Base-by-base conservation (phyloP, 345 rosid species). In the Eucalyptus shirleyi region DNA sequence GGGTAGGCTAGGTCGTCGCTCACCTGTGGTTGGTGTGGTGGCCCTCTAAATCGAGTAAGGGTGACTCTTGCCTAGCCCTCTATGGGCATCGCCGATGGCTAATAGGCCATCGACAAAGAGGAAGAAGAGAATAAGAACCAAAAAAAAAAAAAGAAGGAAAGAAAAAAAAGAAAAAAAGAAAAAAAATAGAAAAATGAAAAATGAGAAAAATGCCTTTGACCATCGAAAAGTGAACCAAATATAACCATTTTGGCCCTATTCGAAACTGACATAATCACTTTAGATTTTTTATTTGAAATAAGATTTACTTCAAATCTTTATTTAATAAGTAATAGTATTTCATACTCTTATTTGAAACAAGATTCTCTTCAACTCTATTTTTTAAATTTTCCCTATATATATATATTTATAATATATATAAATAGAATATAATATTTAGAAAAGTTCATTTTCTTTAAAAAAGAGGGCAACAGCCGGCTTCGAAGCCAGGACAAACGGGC, bases 231-330 rank as follows among this genome's bases (percentile, higher is more conserved):
- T 19, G 47, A 44, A 44, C 10, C 9, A 7, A 51, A 7, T 1
- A 53, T 53, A 53, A 53, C 0, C 0, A 53, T 4, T 53, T 51
- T 51, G 4, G 21, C 4, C 0, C 0, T 53, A 8, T 53, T 53
- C 0, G 5, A 21, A 19, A 53, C 0, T 1, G 1, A 21, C 0
- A 19, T 19, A 8, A 53, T 0, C 0, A 19, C 0, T 21, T 53
- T 2, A 1, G 4, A 0, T 4, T 8, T 7, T 8, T 53, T 53
- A 8, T 53, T 21, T 3, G 1, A 53, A 51, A 17, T 3, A 51
- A 51, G 23, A 51, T 51, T 0, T 2, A 51, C 1, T 18, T 18
- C 9, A 51, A 51, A 51, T 51, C 9, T 18, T 51, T 51, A 51
- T 51, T 51, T 18, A 51, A 17, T 4, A 18, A 51, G 3, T 1